phyloP scores from a whole-genome alignment of 768 basidiomycete species.

The Macrolepiota albuminosa region DNA sequence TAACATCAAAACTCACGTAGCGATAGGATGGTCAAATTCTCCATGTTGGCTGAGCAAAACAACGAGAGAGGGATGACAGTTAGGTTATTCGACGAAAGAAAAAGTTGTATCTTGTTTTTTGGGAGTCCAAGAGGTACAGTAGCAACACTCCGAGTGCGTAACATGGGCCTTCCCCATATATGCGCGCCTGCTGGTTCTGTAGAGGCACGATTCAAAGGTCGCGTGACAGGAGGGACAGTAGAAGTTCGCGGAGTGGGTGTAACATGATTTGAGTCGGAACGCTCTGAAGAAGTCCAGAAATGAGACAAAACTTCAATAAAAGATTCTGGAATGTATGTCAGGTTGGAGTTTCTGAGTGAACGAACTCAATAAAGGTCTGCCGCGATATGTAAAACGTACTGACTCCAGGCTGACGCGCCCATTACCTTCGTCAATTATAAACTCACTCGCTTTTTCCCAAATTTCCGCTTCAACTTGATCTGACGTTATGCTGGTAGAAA shows the following conservation, averaged over 20 bases:
- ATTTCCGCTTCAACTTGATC: slow-evolving; percentile 30
- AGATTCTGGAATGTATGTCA: slow-evolving; percentile 46
- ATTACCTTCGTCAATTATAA: slow-evolving; percentile 41
- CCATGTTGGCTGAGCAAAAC: slow-evolving; percentile 35
- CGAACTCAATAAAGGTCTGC: slow-evolving; percentile 1
- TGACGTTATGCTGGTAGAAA: slow-evolving; percentile 10
- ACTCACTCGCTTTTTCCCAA: slow-evolving; percentile 44
- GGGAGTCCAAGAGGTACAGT: slow-evolving; percentile 32
- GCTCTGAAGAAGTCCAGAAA: slow-evolving; percentile 39
- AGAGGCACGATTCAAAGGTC: slow-evolving; percentile 27
- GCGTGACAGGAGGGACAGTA: slow-evolving; percentile 10
- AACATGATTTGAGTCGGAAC: slow-evolving; percentile 20
- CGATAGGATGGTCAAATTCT: slow-evolving; percentile 56
- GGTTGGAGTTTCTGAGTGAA: slow-evolving; percentile 28
- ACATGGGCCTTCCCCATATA: slow-evolving; percentile 10
- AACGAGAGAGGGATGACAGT: slow-evolving; percentile 50
- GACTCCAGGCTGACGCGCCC: slow-evolving; percentile 56
- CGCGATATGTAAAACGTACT: slow-evolving; percentile 13
- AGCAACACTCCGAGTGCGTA: slow-evolving; percentile 26
- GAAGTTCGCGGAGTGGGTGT: slow-evolving; percentile 6
- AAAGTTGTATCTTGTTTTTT: slow-evolving; percentile 50
- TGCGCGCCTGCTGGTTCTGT: slow-evolving; percentile 27
- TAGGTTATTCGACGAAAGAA: slow-evolving; percentile 52
- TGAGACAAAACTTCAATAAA: slow-evolving; percentile 42
- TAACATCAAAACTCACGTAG: slow-evolving; percentile 43